Evolutionary conservation across 345 rosid genomes (phyloP).

Genomic region (Fremontodendron californicum): DNA sequence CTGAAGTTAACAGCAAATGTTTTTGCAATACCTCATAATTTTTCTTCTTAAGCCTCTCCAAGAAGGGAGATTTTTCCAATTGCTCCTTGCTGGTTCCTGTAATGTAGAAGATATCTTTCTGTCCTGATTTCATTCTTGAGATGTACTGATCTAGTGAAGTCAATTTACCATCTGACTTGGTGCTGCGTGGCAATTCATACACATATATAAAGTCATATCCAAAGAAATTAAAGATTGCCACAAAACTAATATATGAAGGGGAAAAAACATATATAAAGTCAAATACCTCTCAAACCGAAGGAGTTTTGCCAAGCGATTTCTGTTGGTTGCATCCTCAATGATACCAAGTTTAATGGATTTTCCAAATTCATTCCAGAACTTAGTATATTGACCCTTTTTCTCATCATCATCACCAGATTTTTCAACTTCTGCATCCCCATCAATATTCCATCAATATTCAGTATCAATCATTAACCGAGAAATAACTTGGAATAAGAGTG

Average conservation of each 20-base stretch:
- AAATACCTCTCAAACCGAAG: slow-evolving; percentile 83
- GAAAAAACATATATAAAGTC: not conserved
- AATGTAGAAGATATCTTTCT: slow-evolving; percentile 89
- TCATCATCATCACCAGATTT: slow-evolving; percentile 58
- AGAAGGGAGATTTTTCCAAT: slow-evolving; percentile 89
- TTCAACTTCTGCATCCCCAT: slow-evolving; percentile 48
- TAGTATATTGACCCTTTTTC: slow-evolving; percentile 86
- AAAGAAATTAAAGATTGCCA: not conserved
- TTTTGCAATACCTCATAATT: slow-evolving; percentile 60
- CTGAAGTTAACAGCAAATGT: not conserved
- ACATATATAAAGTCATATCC: not conserved
- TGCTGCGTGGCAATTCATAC: slow-evolving; percentile 35
- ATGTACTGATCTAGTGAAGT: slow-evolving; percentile 96
- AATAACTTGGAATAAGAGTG: not conserved
- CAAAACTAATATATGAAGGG: not conserved
- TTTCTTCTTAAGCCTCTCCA: slow-evolving; percentile 90
- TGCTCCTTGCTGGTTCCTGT: slow-evolving; percentile 94
- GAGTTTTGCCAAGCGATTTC: slow-evolving; percentile 89
- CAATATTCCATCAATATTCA: slow-evolving; percentile 11
- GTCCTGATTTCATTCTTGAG: slow-evolving; percentile 82
- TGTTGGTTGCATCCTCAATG: slow-evolving; percentile 90
- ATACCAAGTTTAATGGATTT: slow-evolving; percentile 95
- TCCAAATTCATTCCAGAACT: slow-evolving; percentile 98
- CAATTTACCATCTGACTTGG: slow-evolving; percentile 87
- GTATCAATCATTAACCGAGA: not conserved